Evolutionary conservation across 164 flowering plant species (phyloP).

Genomic region (Umbellularia californica): DNA sequence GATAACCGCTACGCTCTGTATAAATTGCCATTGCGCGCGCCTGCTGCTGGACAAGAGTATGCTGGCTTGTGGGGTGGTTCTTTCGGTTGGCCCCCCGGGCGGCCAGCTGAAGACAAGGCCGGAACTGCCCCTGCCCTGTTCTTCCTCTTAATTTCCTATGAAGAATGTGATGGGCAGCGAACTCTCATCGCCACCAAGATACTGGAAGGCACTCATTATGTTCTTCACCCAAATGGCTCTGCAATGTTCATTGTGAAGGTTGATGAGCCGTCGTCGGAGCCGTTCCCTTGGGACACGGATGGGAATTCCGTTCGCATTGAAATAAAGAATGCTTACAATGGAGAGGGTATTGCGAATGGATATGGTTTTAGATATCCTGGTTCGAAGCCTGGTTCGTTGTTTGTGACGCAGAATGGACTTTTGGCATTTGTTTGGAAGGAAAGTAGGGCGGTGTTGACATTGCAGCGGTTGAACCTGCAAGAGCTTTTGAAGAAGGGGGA

Average conservation of each 20-base stretch:
- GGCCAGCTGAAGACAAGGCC: slow-evolving; percentile 68
- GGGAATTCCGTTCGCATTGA: slow-evolving; percentile 41
- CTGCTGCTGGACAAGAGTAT: slow-evolving; percentile 52
- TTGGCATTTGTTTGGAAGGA: slow-evolving; percentile 92
- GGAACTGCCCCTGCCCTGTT: slow-evolving; percentile 90
- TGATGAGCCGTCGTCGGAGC: slow-evolving; percentile 59
- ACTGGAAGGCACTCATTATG: slow-evolving; percentile 93
- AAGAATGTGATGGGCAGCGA: slow-evolving; percentile 54
- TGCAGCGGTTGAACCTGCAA: slow-evolving; percentile 72
- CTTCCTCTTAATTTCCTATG: slow-evolving; percentile 81
- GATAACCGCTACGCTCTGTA: slow-evolving; percentile 82
- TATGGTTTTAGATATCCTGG: slow-evolving; percentile 97
- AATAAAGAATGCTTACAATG: slow-evolving; percentile 54
- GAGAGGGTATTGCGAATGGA: slow-evolving; percentile 94
- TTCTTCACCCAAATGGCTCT: slow-evolving; percentile 93
- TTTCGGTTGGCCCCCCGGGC: slow-evolving; percentile 96
- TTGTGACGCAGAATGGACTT: slow-evolving; percentile 56
- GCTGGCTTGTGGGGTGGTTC: slow-evolving; percentile 94
- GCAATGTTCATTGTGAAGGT: slow-evolving; percentile 85
- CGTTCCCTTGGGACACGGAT: slow-evolving; percentile 69
- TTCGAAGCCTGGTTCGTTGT: slow-evolving; percentile 89
- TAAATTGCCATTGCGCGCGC: slow-evolving; percentile 57
- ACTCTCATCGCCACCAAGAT: slow-evolving; percentile 86
- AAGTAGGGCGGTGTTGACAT: slow-evolving; percentile 65
- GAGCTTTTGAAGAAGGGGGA: slow-evolving; percentile 81